These are phyloP conservation scores for Acidiella bohemica DNA, from an alignment of 495 filamentous ascomycete genomes.

Conservation along the genomic window DNA sequence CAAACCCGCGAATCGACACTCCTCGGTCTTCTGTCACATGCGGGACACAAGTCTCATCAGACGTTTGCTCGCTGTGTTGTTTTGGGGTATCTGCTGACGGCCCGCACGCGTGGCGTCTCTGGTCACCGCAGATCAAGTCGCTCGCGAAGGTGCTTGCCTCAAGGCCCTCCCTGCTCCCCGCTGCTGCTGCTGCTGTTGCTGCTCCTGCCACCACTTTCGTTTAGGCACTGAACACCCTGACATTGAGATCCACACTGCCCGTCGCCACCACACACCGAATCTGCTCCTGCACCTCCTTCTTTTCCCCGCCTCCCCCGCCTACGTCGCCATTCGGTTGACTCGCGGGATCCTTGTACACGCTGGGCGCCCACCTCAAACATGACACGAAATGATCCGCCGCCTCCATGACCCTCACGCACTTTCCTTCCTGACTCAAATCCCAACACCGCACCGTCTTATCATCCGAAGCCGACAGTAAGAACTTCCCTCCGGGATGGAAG, in stretches of 20 bases:
- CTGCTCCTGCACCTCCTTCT: slow-evolving; percentile 36
- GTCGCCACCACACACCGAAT: slow-evolving; percentile 53
- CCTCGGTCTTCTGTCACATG: no score
- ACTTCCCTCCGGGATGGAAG: slow-evolving; percentile 92
- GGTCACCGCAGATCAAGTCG: no score
- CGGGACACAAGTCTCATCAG: no score
- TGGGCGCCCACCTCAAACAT: slow-evolving; percentile 85
- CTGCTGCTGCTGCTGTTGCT: no score
- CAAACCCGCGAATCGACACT: no score
- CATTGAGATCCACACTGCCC: slow-evolving; percentile 49
- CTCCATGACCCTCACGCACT: slow-evolving; percentile 74
- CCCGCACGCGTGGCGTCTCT: no score
- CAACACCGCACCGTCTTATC: slow-evolving; percentile 91
- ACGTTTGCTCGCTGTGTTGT: no score
- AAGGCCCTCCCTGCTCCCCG: no score
- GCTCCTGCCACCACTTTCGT: no score
- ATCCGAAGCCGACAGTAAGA: slow-evolving; percentile 70
- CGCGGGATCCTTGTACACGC: slow-evolving; percentile 45
- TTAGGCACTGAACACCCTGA: slow-evolving; percentile 38
- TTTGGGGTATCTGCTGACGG: no score
- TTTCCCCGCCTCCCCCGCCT: slow-evolving; percentile 26
- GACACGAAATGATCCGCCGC: slow-evolving; percentile 79
- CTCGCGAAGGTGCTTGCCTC: no score
- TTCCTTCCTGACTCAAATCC: slow-evolving; percentile 84
- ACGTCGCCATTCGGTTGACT: slow-evolving; percentile 21